Evolutionary conservation across 2,329 filamentous ascomycete genomes (phyloP).

Genomic region (Sporothrix sp.): DNA sequence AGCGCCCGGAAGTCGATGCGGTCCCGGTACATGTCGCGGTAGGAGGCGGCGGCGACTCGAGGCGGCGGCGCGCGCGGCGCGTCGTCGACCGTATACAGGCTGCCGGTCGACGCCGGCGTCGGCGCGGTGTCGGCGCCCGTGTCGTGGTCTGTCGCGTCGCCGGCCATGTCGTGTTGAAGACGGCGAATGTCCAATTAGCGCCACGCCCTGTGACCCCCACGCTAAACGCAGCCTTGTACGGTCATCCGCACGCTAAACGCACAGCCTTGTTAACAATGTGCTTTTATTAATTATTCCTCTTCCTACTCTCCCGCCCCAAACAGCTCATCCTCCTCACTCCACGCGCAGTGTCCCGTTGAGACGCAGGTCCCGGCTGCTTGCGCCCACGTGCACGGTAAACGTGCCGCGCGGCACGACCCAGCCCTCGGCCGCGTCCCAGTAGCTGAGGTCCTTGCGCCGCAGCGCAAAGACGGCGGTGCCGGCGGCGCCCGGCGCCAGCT

Average conservation of each 20-base stretch:
- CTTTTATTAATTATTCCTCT: too few relatives aligned
- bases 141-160: neutral
- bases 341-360: constrained; percentile 27
- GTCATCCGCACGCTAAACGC: too few relatives aligned
- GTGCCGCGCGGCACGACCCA: constrained; percentile 45
- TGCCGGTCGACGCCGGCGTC: neutral
- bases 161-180: neutral
- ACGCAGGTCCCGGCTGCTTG: constrained; percentile 38
- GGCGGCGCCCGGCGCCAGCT: constrained; percentile 37
- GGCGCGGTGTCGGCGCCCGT: neutral
- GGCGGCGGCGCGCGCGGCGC: too few relatives aligned
- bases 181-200: too few relatives aligned
- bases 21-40: constrained; percentile 31
- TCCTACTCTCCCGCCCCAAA: too few relatives aligned
- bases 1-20: constrained; percentile 37
- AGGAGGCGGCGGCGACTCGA: constrained; percentile 16
- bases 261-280: too few relatives aligned
- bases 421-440: constrained; percentile 53
- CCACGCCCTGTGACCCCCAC: too few relatives aligned
- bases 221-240: too few relatives aligned
- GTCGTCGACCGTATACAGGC: neutral
- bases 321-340: neutral
- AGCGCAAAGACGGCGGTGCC: constrained; percentile 42
- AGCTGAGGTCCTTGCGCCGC: constrained; percentile 50
- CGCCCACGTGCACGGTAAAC: constrained; percentile 34